A percentile compares a stretch with the other conserved stretches of the same genome.
These are phyloP conservation scores for Alternaria panax DNA, from an alignment of 2,329 filamentous ascomycete genomes.

Conservation along the genomic window DNA sequence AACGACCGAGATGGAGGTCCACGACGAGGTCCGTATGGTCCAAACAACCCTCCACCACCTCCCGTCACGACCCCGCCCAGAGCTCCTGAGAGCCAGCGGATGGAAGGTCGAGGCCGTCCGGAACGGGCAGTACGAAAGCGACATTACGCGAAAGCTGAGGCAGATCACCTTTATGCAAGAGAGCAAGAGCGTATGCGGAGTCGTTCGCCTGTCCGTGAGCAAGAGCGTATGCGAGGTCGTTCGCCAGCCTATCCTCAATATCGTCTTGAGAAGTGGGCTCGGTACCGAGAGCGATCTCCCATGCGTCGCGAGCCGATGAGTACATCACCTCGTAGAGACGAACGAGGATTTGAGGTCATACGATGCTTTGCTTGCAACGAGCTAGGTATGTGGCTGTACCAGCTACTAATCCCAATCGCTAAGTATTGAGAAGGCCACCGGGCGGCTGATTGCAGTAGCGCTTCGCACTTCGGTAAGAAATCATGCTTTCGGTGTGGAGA, in stretches of 20 bases:
- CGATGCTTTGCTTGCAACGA: neutral
- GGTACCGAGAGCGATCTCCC: neutral
- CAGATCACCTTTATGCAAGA: neutral
- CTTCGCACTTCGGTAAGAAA: neutral
- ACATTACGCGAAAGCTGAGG: neutral
- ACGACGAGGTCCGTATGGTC: conserved; percentile 9
- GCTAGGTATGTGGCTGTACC: neutral
- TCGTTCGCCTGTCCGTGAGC: conserved; percentile 5
- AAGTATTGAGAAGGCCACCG: neutral
- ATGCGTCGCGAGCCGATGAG: neutral
- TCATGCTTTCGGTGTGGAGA: neutral
- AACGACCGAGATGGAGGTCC: neutral
- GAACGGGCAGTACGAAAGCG: neutral
- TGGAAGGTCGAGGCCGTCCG: neutral
- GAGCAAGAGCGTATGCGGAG: neutral
- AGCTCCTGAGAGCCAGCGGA: neutral
- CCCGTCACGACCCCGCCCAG: conserved; percentile 1
- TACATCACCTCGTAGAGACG: neutral
- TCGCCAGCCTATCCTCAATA: conserved; percentile 2
- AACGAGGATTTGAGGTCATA: neutral
- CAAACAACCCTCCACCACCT: conserved; percentile 14
- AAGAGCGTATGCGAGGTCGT: neutral
- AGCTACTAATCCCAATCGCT: neutral
- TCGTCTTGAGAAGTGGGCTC: neutral
- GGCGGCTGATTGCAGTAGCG: neutral